Evolutionary conservation across 192 early-diverging fungal species (phyloP).

Genomic region (Dissophora globulifera): DNA sequence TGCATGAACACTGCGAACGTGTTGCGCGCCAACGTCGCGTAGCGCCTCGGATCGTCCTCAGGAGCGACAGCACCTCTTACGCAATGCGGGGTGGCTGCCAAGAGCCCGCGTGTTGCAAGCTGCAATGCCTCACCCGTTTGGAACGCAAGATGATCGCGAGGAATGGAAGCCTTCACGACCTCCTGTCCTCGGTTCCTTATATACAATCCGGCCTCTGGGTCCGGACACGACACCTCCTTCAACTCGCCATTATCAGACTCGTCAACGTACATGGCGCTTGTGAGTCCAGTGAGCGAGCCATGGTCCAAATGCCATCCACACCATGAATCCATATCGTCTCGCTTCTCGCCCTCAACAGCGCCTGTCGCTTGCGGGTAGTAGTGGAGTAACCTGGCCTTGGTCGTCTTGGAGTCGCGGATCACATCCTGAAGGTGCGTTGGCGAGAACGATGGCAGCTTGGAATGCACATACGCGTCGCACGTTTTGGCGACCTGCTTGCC

Average conservation of each 20-base stretch:
- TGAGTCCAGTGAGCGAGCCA: constrained; percentile 68
- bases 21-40: constrained; percentile 62
- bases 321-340: constrained; percentile 67
- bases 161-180: constrained; percentile 64
- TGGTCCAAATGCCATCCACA: constrained; percentile 80
- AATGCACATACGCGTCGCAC: constrained; percentile 67
- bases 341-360: constrained; percentile 21
- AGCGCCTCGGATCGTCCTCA: constrained; percentile 31
- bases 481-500: constrained; percentile 65
- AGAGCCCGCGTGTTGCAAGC: constrained; percentile 56
- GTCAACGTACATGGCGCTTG: constrained; percentile 69
- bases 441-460: constrained; percentile 53
- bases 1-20: constrained; percentile 82
- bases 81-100: constrained; percentile 75
- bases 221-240: constrained; percentile 50
- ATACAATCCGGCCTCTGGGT: constrained; percentile 66
- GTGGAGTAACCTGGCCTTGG: constrained; percentile 73
- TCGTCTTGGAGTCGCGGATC: constrained; percentile 61
- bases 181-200: constrained; percentile 62
- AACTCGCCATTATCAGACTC: constrained; percentile 53
- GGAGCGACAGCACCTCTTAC: constrained; percentile 63
- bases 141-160: constrained; percentile 70
- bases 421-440: constrained; percentile 61
- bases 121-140: constrained; percentile 76
- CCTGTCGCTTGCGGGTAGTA: constrained; percentile 69